Evolutionary conservation across 2,329 filamentous ascomycete genomes (phyloP).

Genomic region (Alternaria ventricosa): DNA sequence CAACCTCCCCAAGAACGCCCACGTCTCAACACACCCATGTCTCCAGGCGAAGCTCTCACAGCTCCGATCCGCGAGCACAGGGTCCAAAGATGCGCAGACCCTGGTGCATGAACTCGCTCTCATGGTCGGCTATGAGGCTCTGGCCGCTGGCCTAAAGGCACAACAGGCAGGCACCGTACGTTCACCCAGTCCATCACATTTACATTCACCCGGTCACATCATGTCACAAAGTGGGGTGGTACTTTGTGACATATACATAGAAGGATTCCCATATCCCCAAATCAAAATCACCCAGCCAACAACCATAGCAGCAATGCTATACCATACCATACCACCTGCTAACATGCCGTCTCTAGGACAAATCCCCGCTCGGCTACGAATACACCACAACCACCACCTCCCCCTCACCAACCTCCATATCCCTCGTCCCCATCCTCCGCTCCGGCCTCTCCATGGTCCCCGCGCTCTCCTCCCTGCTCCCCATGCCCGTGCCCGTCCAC

Average conservation of each 20-base stretch:
- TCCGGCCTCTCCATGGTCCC: constrained; percentile 93
- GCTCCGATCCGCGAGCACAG: constrained; percentile 75
- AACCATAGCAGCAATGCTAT: background rate
- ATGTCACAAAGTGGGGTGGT: background rate
- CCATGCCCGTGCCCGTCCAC: constrained; percentile 79
- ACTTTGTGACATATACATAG: background rate
- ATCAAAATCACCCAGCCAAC: background rate
- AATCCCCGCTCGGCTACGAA: constrained; percentile 77
- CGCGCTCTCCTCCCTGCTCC: constrained; percentile 82
- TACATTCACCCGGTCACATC: background rate
- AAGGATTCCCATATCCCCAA: background rate
- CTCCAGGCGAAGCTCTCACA: constrained; percentile 87
- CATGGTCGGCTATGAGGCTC: constrained; percentile 82
- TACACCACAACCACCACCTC: constrained; percentile 71
- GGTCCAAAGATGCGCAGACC: constrained; percentile 76
- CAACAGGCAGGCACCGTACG: constrained; percentile 69
- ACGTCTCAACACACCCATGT: constrained; percentile 86
- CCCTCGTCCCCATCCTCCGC: constrained; percentile 88
- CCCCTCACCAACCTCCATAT: constrained; percentile 71
- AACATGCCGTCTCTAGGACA: constrained; percentile 61
- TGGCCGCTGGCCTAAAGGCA: constrained; percentile 67
- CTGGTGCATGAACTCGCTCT: constrained; percentile 86
- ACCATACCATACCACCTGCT: background rate
- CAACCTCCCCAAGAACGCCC: constrained; percentile 62
- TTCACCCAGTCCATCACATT: constrained; percentile 13